A percentile compares a stretch with the other conserved stretches of the same genome.
Evolutionary conservation across 345 rosid species (phyloP).

Genomic region (Geranium brycei): DNA sequence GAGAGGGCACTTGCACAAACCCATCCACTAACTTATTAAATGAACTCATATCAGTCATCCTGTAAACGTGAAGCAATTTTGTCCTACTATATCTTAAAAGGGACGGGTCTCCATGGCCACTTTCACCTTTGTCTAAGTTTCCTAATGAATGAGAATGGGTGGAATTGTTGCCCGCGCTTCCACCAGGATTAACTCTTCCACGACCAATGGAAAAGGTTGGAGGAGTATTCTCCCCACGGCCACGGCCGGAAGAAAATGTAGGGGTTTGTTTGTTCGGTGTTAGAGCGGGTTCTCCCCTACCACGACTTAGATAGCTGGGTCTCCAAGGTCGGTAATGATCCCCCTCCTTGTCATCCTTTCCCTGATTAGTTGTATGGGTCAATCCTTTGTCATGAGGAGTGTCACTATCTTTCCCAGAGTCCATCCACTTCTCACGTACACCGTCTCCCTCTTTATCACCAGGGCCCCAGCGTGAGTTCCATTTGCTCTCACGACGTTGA

Average conservation of each 20-base stretch:
- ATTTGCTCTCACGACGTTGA: conserved; percentile 90
- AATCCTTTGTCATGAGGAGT: conserved; percentile 41
- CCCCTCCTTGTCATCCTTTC: conserved; percentile 53
- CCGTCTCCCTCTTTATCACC: conserved; percentile 52
- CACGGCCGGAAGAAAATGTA: conserved; percentile 48
- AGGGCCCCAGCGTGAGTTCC: conserved; percentile 98
- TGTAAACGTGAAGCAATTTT: conserved; percentile 62
- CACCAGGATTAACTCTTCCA: conserved; percentile 48
- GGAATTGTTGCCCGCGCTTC: conserved; percentile 25
- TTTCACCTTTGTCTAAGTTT: conserved; percentile 42
- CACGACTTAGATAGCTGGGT: conserved; percentile 49
- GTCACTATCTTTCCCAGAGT: conserved; percentile 60
- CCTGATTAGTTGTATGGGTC: conserved; percentile 36
- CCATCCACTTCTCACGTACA: conserved; percentile 44
- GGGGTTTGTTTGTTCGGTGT: conserved; percentile 55
- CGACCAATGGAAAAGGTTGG: conserved; percentile 49
- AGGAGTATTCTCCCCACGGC: conserved; percentile 48
- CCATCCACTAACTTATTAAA: conserved; percentile 32
- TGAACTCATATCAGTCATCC: conserved; percentile 44
- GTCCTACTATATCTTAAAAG: conserved; percentile 60
- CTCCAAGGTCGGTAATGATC: conserved; percentile 79
- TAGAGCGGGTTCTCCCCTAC: conserved; percentile 54
- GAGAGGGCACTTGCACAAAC: conserved; percentile 54
- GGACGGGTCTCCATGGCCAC: conserved; percentile 32
- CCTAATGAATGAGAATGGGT: conserved; percentile 36